Conservation (phyloP, 805 yeast genomes). For the Ogataea naganishii region DNA sequence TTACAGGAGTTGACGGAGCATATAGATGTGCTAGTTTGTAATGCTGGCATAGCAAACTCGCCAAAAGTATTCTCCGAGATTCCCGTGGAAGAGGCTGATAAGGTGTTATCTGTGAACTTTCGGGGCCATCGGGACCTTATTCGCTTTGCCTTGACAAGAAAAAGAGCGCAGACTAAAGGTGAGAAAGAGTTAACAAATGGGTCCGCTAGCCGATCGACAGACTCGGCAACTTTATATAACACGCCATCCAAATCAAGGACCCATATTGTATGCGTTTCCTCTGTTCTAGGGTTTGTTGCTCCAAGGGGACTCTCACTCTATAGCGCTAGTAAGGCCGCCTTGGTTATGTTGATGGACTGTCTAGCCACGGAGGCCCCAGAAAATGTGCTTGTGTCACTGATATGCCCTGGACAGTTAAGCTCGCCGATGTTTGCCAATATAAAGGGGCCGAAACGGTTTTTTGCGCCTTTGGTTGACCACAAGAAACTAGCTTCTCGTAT, state of each 20-base stretch:
- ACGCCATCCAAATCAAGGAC: too few species aligned
- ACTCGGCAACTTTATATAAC: too few species aligned
- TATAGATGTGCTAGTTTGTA: slow-evolving; percentile 30
- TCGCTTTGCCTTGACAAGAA: slow-evolving; percentile 20
- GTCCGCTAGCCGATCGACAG: too few species aligned
- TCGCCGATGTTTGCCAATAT: slow-evolving; percentile 42
- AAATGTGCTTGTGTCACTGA: slow-evolving; percentile 26
- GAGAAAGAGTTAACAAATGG: too few species aligned
- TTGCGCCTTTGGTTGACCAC: slow-evolving; percentile 40
- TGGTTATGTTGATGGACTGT: slow-evolving; percentile 35
- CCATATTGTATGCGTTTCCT: slow-evolving; percentile 34
- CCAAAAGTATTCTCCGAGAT: slow-evolving; percentile 20
- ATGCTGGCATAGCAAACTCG: slow-evolving; percentile 44
- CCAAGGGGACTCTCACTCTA: slow-evolving; percentile 40
- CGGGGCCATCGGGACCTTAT: slow-evolving; percentile 34
- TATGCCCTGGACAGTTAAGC: slow-evolving; percentile 43
- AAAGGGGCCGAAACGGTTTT: slow-evolving; percentile 27
- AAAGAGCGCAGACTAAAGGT: slow-evolving; percentile 11
- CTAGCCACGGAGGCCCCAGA: slow-evolving; percentile 29
- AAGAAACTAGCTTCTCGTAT: slow-evolving; percentile 27
- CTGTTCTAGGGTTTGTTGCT: slow-evolving; percentile 39
- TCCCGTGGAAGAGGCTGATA: slow-evolving; percentile 13
- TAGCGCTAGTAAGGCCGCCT: slow-evolving; percentile 41
- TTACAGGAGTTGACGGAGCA: slow-evolving; percentile 7
- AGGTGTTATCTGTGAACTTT: slow-evolving; percentile 32